A percentile compares a stretch with the other conserved stretches of the same genome.
These are phyloP conservation scores for Clavispora fructus DNA, from an alignment of 805 yeast genomes.

Conservation along the genomic window DNA sequence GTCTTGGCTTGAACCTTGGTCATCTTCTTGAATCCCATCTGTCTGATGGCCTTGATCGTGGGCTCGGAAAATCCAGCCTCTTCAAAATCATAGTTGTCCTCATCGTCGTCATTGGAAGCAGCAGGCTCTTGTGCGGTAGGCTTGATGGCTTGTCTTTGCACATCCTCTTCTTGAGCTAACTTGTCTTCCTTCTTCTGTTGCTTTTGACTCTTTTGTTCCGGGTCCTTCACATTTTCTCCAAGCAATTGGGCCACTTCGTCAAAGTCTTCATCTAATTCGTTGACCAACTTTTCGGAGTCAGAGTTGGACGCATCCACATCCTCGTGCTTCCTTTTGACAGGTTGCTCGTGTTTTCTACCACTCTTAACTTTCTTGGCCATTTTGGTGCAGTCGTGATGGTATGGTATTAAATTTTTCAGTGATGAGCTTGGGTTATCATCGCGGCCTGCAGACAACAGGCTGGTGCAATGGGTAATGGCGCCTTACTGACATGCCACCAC, in stretches of 20 bases:
- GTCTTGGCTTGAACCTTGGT: slow-evolving; percentile 94
- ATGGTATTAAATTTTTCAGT: slow-evolving; percentile 2
- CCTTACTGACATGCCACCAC: too few species aligned
- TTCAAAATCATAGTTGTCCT: slow-evolving; percentile 28
- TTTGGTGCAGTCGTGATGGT: slow-evolving; percentile 3
- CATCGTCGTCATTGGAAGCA: slow-evolving; percentile 26
- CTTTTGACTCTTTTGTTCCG: slow-evolving; percentile 28
- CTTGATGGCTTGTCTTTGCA: slow-evolving; percentile 21
- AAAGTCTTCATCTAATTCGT: slow-evolving; percentile 51
- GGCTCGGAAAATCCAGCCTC: slow-evolving; percentile 66
- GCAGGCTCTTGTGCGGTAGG: slow-evolving; percentile 22
- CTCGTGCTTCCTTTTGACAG: slow-evolving; percentile 16
- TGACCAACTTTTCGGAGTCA: slow-evolving; percentile 42
- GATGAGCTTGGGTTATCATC: slow-evolving; percentile 5
- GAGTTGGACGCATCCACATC: slow-evolving; percentile 27
- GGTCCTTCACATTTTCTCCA: slow-evolving; percentile 40
- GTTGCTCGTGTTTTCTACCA: background rate
- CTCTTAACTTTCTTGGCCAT: slow-evolving; percentile 8
- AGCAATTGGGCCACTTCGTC: slow-evolving; percentile 53
- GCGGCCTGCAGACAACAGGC: slow-evolving; percentile 1
- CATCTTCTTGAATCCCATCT: slow-evolving; percentile 90
- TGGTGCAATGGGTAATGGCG: background rate
- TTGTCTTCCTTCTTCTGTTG: slow-evolving; percentile 15
- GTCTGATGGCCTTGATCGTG: slow-evolving; percentile 72
- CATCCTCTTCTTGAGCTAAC: slow-evolving; percentile 17